Conservation (phyloP, 495 filamentous ascomycete genomes). For the Neurospora hispaniola region DNA sequence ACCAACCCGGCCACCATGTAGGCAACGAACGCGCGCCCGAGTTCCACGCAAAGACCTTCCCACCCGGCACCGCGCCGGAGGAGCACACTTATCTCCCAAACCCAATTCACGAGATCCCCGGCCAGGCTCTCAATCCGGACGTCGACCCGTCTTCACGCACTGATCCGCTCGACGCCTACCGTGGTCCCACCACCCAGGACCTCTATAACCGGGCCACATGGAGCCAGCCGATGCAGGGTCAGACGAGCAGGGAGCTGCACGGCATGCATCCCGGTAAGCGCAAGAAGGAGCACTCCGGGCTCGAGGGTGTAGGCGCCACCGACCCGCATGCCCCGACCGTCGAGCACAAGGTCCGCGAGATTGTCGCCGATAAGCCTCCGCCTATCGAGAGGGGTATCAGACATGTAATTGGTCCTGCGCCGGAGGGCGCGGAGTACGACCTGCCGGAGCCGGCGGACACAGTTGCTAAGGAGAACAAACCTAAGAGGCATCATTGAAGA, state of each 20-base stretch:
- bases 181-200: slow-evolving; percentile 52
- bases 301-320: slow-evolving; percentile 43
- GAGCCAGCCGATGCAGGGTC: slow-evolving; percentile 51
- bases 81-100: slow-evolving; percentile 43
- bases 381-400: slow-evolving; percentile 5
- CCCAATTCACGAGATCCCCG: slow-evolving; percentile 22
- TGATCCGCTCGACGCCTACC: slow-evolving; percentile 43
- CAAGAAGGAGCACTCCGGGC: slow-evolving; percentile 42
- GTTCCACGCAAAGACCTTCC: slow-evolving; percentile 50
- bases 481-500: not conserved
- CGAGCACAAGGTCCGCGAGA: slow-evolving; percentile 21
- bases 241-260: slow-evolving; percentile 48
- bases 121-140: slow-evolving; percentile 34
- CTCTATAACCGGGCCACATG: slow-evolving; percentile 48
- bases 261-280: slow-evolving; percentile 33
- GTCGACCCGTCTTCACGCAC: slow-evolving; percentile 17
- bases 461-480: slow-evolving; percentile 30
- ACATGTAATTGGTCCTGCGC: not conserved
- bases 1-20: slow-evolving; percentile 52
- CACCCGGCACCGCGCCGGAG: slow-evolving; percentile 54
- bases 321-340: slow-evolving; percentile 15
- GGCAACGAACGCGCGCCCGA: slow-evolving; percentile 51
- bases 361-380: slow-evolving; percentile 14
- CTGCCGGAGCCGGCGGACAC: slow-evolving; percentile 36
- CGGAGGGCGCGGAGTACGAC: slow-evolving; percentile 20